A percentile compares a stretch with the other conserved stretches of the same genome.
Conservation (phyloP, 305 asterid genomes). For the Plantago coronopus region DNA sequence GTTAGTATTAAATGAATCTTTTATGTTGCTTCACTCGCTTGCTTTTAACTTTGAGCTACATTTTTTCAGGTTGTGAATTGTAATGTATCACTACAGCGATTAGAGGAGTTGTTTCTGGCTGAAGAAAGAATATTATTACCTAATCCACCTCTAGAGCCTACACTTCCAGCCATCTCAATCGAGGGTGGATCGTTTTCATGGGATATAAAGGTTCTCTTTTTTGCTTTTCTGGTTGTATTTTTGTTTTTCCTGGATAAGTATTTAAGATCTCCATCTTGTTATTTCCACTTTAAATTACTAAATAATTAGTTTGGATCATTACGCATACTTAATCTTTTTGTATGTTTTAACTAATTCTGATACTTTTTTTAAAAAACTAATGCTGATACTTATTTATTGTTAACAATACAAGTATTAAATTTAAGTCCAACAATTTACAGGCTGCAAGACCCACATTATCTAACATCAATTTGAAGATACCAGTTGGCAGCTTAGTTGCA, state of each 20-base stretch:
- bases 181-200: conserved; percentile 79
- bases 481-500: conserved; percentile 82
- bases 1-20: too few species aligned
- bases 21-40: background rate
- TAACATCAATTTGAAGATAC: conserved; percentile 76
- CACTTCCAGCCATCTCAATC: conserved; percentile 81
- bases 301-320: background rate
- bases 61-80: conserved; percentile 80
- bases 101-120: conserved; percentile 82
- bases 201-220: conserved; percentile 69
- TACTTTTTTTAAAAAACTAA: too few species aligned
- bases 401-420: conserved; percentile 7
- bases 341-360: background rate
- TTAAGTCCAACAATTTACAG: conserved; percentile 35
- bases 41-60: conserved; percentile 15
- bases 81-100: conserved; percentile 80
- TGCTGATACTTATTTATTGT: background rate
- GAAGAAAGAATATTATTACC: conserved; percentile 86
- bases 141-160: conserved; percentile 79
- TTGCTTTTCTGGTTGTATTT: conserved; percentile 2
- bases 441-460: conserved; percentile 71
- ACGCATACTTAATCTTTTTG: background rate
- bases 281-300: background rate
- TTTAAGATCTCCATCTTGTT: background rate
- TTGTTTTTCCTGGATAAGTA: background rate